Percentiles rank a stretch among this genome's conserved stretches.
Evolutionary conservation across 371 early-diverging fungal species (phyloP).

Genomic region (Chytridiales sp.): DNA sequence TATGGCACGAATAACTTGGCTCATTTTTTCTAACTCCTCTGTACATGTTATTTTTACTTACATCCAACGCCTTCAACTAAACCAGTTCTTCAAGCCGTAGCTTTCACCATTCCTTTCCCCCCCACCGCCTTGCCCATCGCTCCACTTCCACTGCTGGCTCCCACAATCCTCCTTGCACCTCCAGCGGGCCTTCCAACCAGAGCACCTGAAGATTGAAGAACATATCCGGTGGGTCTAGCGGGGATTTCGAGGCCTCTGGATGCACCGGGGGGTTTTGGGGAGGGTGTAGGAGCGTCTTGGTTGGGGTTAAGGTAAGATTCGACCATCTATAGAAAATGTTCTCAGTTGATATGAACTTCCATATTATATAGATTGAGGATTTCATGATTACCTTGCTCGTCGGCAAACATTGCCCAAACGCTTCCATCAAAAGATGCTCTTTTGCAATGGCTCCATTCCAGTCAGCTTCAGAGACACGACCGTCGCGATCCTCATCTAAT

Average conservation of each 20-base stretch:
- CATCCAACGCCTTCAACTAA: too few species aligned
- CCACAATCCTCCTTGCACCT: not conserved
- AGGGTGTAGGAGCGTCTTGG: constrained; percentile 9
- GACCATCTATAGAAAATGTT: constrained; percentile 7
- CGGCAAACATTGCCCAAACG: constrained; percentile 60
- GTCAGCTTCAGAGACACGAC: constrained; percentile 53
- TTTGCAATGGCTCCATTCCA: constrained; percentile 51
- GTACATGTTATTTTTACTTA: too few species aligned
- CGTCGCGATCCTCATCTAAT: constrained; percentile 59
- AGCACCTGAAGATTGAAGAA: too few species aligned
- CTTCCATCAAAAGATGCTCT: constrained; percentile 54
- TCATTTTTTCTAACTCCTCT: too few species aligned
- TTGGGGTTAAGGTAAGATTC: constrained; percentile 20
- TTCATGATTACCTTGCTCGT: constrained; percentile 30
- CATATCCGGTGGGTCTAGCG: constrained; percentile 4
- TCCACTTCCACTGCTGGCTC: not conserved
- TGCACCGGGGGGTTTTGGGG: not conserved
- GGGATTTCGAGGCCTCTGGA: not conserved
- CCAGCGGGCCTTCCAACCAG: too few species aligned
- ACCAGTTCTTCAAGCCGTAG: too few species aligned
- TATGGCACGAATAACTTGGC: too few species aligned
- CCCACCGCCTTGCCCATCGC: not conserved
- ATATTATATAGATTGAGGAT: not conserved
- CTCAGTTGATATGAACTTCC: not conserved
- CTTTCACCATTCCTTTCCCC: not conserved